Base-by-base conservation (phyloP, 2,329 filamentous ascomycete genomes). In the Fusarium sp. region DNA sequence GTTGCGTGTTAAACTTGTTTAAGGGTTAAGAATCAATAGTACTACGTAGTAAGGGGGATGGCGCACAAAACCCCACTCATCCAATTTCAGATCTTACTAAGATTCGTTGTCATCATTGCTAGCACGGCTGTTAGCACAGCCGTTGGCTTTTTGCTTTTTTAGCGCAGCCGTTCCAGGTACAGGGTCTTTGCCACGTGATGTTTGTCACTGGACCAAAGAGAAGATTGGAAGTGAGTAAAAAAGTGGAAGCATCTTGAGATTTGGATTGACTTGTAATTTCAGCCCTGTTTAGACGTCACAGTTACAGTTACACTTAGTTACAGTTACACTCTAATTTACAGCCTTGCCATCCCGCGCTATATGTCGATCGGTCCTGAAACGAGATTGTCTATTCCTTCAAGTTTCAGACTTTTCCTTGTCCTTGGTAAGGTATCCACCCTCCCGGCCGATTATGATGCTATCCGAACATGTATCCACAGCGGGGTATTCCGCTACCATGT, bases 231-330 rank as follows among this genome's bases (percentile, higher is more conserved):
- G 18, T 12, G n/a, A n/a, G n/a, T 26, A 12, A 18, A 24, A 59
- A 60, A 54, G 47, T 54, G 49, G 57, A 16, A 23, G 12, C 11
- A 23, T 55, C 12, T 24, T 31, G 46, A 62, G 15, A 21, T 29
- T 44, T 46, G 7, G 41, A 20, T 50, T 26, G 33, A 64, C 18
- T 44, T 38, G 26, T 44, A 41, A 58, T 57, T 65, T 59, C 35
- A 65, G 60, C 50, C 43, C 52, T 64, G 59, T 59, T 35, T 65
- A 21, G 60, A 65, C 53, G 44, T 53, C 28, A 52, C 46, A 49
- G 31, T 49, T 38, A 26, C 31, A 49, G n/a, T n/a, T 33, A 33
- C 16, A 33, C 31, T n/a, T n/a, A n/a, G 33, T 53, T 44, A 52
- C 49, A 52, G 37, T 44, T 44, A n/a, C 35, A 52, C 49, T 52